phyloP scores from a whole-genome alignment of 805 yeast genomes.

The Kuraishia piskuri region DNA sequence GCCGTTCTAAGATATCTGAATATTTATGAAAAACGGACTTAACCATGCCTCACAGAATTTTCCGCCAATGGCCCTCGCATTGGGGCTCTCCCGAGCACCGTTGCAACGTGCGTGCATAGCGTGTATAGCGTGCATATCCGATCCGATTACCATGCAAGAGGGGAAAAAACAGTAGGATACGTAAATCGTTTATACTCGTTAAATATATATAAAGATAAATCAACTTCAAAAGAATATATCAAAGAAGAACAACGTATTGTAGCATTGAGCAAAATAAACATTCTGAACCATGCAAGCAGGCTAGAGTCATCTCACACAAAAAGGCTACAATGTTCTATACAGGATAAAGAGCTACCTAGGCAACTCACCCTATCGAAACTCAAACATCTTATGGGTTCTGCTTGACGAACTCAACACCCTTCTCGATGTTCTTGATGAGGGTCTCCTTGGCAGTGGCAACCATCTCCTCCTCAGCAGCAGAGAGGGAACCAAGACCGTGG shows the following conservation, averaged over 20 bases:
- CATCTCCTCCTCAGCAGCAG: constrained; percentile 77
- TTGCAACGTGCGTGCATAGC: neutral
- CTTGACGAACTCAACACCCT: constrained; percentile 85
- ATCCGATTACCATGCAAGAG: neutral
- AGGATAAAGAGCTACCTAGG: neutral
- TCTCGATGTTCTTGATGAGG: constrained; percentile 80
- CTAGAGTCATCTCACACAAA: neutral
- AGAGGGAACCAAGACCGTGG: constrained; percentile 68
- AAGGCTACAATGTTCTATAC: neutral
- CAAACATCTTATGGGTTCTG: constrained; percentile 45
- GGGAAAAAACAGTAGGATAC: neutral
- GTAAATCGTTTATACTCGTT: neutral
- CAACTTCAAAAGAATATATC: neutral
- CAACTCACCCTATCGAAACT: neutral
- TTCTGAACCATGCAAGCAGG: neutral
- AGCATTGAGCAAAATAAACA: neutral
- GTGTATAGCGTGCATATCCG: too few relatives aligned
- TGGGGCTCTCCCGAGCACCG: neutral
- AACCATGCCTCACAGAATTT: too few relatives aligned
- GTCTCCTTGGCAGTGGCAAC: constrained; percentile 81
- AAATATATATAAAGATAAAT: neutral
- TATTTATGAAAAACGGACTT: too few relatives aligned
- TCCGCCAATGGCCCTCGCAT: neutral
- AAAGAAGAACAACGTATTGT: constrained; percentile 18
- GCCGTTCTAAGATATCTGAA: too few relatives aligned